Evolutionary conservation across 2,329 filamentous ascomycete genomes (phyloP).

Genomic region (Malbranchea zuffiana): DNA sequence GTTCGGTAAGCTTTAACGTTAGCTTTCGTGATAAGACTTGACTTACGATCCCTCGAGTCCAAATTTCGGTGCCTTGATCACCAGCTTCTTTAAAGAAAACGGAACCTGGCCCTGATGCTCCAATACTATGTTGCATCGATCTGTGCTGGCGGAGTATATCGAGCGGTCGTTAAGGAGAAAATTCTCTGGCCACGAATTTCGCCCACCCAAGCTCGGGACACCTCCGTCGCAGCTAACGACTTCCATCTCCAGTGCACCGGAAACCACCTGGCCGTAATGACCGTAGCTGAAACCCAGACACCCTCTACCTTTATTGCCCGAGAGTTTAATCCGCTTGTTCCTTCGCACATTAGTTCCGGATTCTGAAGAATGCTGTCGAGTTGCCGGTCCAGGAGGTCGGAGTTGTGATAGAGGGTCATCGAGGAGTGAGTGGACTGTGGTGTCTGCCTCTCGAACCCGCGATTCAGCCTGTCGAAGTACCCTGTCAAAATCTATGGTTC

Average conservation of each 20-base stretch:
- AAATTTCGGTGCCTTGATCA: slow-evolving; percentile 64
- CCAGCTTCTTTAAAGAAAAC: slow-evolving; percentile 73
- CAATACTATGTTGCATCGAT: slow-evolving; percentile 75
- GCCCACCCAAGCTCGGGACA: slow-evolving; percentile 47
- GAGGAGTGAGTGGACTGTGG: slow-evolving; percentile 18
- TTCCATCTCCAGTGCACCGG: slow-evolving; percentile 73
- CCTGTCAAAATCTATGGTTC: background rate
- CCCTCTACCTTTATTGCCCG: slow-evolving; percentile 43
- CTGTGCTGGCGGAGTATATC: slow-evolving; percentile 84
- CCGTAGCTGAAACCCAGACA: slow-evolving; percentile 63
- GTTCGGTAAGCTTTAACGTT: background rate
- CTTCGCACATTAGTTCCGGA: slow-evolving; percentile 11
- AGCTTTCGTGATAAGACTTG: background rate
- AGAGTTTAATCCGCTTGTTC: slow-evolving; percentile 58
- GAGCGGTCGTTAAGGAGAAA: slow-evolving; percentile 70
- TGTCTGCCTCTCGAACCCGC: slow-evolving; percentile 16
- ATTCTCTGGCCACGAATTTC: slow-evolving; percentile 61
- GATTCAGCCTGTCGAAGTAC: slow-evolving; percentile 14
- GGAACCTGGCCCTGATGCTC: slow-evolving; percentile 68
- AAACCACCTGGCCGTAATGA: slow-evolving; percentile 74
- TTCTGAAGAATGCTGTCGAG: slow-evolving; percentile 20
- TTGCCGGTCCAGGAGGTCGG: slow-evolving; percentile 10
- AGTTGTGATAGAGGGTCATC: slow-evolving; percentile 18
- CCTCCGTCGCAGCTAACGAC: slow-evolving; percentile 84
- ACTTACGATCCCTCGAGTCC: slow-evolving; percentile 82